Evolutionary conservation across 208 protist species (phyloP).

Genomic region (Trichomonas vaginalis): DNA sequence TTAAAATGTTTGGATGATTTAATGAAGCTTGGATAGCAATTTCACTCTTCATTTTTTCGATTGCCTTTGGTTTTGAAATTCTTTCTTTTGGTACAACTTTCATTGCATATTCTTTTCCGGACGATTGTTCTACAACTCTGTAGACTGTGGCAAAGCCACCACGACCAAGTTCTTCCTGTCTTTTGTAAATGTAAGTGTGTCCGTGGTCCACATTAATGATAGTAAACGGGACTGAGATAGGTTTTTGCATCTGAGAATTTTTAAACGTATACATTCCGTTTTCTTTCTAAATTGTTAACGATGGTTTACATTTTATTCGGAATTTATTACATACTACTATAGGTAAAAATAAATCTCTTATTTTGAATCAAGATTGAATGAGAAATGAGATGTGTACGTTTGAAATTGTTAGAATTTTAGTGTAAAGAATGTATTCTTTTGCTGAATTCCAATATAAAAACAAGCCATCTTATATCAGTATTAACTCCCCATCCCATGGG

Average conservation of each 20-base stretch:
- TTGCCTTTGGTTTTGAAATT: background rate
- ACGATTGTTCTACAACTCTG: background rate
- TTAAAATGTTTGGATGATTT: conserved; percentile 78
- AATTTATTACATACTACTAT: too few relatives aligned
- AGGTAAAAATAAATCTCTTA: too few relatives aligned
- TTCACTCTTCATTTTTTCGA: conserved; percentile 62
- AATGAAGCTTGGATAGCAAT: conserved; percentile 85
- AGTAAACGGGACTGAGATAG: background rate
- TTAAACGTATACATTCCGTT: background rate
- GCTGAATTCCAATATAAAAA: background rate
- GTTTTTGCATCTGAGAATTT: background rate
- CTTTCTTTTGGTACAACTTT: background rate
- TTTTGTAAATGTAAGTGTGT: background rate
- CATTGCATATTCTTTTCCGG: background rate
- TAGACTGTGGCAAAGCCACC: background rate
- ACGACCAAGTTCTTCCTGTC: background rate
- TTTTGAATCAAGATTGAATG: too few relatives aligned
- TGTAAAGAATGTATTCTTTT: background rate
- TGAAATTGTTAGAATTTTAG: background rate
- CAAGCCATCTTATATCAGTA: background rate
- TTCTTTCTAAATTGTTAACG: too few relatives aligned
- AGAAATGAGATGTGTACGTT: too few relatives aligned
- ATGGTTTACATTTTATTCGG: too few relatives aligned
- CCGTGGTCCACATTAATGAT: background rate
- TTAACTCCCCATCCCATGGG: background rate